A percentile compares a stretch with the other conserved stretches of the same genome.
phyloP scores from a whole-genome alignment of 2,329 filamentous ascomycete genomes.

The Calonectria crousiana region DNA sequence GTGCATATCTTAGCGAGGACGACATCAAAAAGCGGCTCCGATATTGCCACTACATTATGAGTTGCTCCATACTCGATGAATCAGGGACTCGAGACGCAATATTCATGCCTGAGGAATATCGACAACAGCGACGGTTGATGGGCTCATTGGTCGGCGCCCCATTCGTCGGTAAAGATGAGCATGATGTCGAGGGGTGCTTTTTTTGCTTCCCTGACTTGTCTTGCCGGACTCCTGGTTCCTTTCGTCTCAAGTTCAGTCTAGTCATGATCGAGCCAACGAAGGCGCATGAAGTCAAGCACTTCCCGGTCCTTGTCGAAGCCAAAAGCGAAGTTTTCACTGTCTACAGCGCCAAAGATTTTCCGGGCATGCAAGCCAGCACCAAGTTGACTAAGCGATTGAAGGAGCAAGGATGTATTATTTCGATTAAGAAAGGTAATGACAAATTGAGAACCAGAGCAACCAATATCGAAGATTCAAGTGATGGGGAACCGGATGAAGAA shows the following conservation, averaged over 20 bases:
- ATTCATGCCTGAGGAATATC: conserved; percentile 77
- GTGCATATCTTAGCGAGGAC: conserved; percentile 65
- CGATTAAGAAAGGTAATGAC: conserved; percentile 88
- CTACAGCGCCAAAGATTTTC: conserved; percentile 88
- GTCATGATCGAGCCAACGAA: conserved; percentile 76
- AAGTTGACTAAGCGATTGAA: conserved; percentile 79
- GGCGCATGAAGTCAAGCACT: conserved; percentile 59
- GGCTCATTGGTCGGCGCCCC: conserved; percentile 82
- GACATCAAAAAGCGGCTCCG: conserved; percentile 66
- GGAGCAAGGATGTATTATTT: conserved; percentile 84
- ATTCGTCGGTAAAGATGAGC: conserved; percentile 81
- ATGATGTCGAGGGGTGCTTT: conserved; percentile 80
- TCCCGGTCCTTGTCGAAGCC: conserved; percentile 62
- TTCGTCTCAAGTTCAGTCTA: conserved; percentile 79
- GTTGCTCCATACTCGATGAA: conserved; percentile 82
- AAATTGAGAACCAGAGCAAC: conserved; percentile 55
- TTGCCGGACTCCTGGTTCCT: conserved; percentile 81
- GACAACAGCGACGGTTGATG: conserved; percentile 82
- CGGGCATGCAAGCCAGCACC: conserved; percentile 85
- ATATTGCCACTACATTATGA: conserved; percentile 77
- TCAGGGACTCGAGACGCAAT: conserved; percentile 76
- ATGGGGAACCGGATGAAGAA: conserved; percentile 55
- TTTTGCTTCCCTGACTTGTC: conserved; percentile 89
- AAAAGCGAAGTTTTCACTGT: conserved; percentile 82
- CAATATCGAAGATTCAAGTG: conserved; percentile 58